Evolutionary conservation across 495 filamentous ascomycete genomes (phyloP).

Genomic region (Staphylotrichum tortipilum): DNA sequence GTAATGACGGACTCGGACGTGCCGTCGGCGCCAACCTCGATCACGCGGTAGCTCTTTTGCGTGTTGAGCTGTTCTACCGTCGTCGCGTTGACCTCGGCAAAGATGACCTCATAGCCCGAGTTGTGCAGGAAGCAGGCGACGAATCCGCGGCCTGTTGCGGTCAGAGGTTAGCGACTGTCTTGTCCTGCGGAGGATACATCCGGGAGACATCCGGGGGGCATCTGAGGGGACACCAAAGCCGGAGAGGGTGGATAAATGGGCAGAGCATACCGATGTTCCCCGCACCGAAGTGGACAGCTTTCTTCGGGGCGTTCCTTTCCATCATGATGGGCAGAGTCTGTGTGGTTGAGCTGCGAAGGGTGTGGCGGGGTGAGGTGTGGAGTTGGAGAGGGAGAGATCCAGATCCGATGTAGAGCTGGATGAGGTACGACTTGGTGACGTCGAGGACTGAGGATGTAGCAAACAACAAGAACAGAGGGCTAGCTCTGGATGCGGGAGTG

Average conservation of each 20-base stretch:
- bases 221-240: background rate
- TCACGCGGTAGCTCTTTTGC: slow-evolving; percentile 73
- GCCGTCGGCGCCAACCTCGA: slow-evolving; percentile 81
- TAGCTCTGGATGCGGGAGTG: too few species aligned
- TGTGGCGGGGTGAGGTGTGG: background rate
- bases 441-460: too few species aligned
- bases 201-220: background rate
- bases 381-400: background rate
- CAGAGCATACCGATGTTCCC: slow-evolving; percentile 66
- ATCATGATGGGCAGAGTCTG: slow-evolving; percentile 4
- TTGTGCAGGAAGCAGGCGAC: slow-evolving; percentile 67
- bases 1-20: slow-evolving; percentile 74
- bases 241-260: too few species aligned
- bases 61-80: slow-evolving; percentile 70
- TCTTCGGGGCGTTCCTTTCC: slow-evolving; percentile 40
- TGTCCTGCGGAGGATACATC: too few species aligned
- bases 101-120: slow-evolving; percentile 85
- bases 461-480: too few species aligned
- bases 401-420: background rate
- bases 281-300: slow-evolving; percentile 87
- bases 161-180: slow-evolving; percentile 4
- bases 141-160: slow-evolving; percentile 42
- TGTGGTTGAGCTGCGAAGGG: too few species aligned
- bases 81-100: slow-evolving; percentile 80
- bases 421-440: too few species aligned